Percentiles rank a stretch among this genome's conserved stretches.
phyloP scores from a whole-genome alignment of 345 rosid genomes.

The Kernera saxatilis region DNA sequence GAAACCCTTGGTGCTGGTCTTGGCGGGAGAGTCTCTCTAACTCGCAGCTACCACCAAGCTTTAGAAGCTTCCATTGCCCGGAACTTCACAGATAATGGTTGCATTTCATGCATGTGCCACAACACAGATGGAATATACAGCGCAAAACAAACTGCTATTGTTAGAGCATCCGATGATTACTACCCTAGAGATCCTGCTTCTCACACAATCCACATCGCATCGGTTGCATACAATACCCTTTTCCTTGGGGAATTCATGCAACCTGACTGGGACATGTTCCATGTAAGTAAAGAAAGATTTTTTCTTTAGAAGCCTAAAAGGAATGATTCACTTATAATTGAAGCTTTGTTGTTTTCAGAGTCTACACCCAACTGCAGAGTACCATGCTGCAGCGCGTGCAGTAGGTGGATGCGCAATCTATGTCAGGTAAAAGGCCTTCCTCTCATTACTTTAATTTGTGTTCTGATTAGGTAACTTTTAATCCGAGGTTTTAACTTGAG shows the following conservation, averaged over 20 bases:
- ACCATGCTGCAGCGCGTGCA: constrained; percentile 95
- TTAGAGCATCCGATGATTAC: constrained; percentile 95
- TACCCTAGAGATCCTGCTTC: constrained; percentile 95
- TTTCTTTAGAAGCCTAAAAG: background rate
- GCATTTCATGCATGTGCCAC: constrained; percentile 97
- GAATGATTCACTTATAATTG: background rate
- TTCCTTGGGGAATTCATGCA: constrained; percentile 99
- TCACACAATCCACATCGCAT: constrained; percentile 89
- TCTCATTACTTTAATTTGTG: background rate
- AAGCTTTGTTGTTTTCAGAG: constrained; percentile 52
- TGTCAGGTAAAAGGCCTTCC: constrained; percentile 58
- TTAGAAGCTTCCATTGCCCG: constrained; percentile 82
- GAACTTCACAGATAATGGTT: constrained; percentile 85
- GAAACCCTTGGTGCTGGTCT: constrained; percentile 97
- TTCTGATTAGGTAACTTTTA: constrained; percentile 1
- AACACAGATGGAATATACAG: constrained; percentile 91
- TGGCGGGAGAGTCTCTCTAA: constrained; percentile 92
- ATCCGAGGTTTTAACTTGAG: background rate
- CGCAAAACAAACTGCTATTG: constrained; percentile 86
- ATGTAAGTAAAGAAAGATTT: constrained; percentile 48
- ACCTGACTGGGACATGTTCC: constrained; percentile 99
- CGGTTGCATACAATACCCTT: constrained; percentile 84
- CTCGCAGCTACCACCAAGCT: constrained; percentile 81
- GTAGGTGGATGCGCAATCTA: constrained; percentile 95
- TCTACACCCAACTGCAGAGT: constrained; percentile 90